Evolutionary conservation across 169 alveolate genomes (phyloP).

Genomic region (Plasmodium vinckei): DNA sequence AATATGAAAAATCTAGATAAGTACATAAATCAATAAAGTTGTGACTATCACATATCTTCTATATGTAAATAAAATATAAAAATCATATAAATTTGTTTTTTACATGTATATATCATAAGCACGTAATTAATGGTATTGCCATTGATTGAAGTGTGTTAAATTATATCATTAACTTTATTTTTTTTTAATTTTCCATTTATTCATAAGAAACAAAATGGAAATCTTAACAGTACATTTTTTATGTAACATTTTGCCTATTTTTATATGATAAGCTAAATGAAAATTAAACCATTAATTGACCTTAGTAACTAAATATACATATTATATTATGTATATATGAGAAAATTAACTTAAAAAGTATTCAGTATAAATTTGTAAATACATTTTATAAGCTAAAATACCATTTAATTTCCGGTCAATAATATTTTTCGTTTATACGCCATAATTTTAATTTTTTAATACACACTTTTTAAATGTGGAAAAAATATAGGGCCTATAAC

Average conservation of each 20-base stretch:
- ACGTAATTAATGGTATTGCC: background rate
- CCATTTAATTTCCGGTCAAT: conserved; percentile 10
- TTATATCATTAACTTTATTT: no score
- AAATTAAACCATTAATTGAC: conserved; percentile 10
- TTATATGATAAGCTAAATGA: conserved; percentile 4
- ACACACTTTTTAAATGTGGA: conserved; percentile 27
- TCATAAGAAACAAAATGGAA: conserved; percentile 10
- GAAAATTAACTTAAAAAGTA: conserved; percentile 14
- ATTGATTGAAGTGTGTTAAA: no score
- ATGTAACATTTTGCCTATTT: conserved; percentile 1
- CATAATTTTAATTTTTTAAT: conserved; percentile 14
- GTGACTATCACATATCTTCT: conserved; percentile 9
- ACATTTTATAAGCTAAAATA: conserved; percentile 16
- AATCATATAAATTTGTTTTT: conserved; percentile 5
- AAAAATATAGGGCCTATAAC: conserved; percentile 1
- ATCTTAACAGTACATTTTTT: background rate
- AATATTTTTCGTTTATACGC: conserved; percentile 19
- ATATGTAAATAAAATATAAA: conserved; percentile 1
- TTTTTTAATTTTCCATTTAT: no score
- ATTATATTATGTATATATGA: conserved; percentile 28
- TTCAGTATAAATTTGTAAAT: background rate
- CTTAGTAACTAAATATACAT: conserved; percentile 4
- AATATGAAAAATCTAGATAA: conserved; percentile 4
- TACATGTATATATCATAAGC: conserved; percentile 1
- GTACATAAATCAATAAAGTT: conserved; percentile 17